Evolutionary conservation across 2,329 filamentous ascomycete genomes (phyloP).

Genomic region (Fusarium sp.): DNA sequence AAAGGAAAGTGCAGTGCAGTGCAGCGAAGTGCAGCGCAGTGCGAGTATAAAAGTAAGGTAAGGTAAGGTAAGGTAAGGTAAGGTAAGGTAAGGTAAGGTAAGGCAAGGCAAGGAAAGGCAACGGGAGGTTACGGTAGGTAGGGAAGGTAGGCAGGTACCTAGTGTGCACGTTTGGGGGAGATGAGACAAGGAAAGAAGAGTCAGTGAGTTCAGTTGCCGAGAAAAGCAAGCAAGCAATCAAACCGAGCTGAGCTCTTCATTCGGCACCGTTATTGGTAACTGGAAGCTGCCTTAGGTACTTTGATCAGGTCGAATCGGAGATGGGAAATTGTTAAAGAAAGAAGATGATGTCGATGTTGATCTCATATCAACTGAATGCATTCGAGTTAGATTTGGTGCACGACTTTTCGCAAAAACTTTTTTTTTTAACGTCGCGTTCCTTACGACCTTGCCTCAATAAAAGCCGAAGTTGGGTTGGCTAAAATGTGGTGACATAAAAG

Average conservation of each 20-base stretch:
- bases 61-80: neutral
- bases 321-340: neutral
- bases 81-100: neutral
- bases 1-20: slow-evolving; percentile 7
- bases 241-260: neutral
- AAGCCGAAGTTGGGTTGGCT: slow-evolving; percentile 21
- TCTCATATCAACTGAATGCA: neutral
- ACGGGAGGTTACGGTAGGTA: neutral
- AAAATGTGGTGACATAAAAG: neutral
- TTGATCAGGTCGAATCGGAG: neutral
- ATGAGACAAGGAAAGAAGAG: slow-evolving; percentile 17
- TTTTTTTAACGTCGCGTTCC: slow-evolving; percentile 2
- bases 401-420: slow-evolving; percentile 11
- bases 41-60: neutral
- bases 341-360: slow-evolving; percentile 3
- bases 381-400: slow-evolving; percentile 7
- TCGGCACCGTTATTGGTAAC: neutral
- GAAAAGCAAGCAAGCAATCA: neutral
- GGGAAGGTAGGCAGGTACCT: too few species aligned
- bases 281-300: neutral
- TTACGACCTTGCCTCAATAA: slow-evolving; percentile 9
- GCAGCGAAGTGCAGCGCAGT: neutral
- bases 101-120: neutral
- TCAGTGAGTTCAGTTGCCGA: neutral
- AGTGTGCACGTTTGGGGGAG: slow-evolving; percentile 26